Percentiles rank a stretch among this genome's conserved stretches.
phyloP scores from a whole-genome alignment of 2,329 filamentous ascomycete species.

The Fusarium chuoi region DNA sequence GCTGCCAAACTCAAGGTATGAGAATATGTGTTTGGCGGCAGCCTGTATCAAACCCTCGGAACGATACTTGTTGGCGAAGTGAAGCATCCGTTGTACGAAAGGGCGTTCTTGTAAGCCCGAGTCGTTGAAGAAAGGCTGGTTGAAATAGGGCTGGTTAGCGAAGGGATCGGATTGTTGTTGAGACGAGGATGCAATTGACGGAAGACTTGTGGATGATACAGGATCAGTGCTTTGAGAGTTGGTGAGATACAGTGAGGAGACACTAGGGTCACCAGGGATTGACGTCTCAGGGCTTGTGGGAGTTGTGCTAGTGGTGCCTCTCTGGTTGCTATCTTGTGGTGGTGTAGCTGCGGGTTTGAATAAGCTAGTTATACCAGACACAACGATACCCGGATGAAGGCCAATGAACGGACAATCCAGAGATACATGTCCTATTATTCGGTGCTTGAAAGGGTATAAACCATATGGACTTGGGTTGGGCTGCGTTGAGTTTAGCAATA shows the following conservation, averaged over 20 bases:
- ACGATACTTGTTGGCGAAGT: constrained; percentile 85
- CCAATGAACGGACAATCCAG: constrained; percentile 90
- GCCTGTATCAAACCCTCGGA: constrained; percentile 75
- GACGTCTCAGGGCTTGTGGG: constrained; percentile 10
- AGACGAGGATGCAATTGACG: constrained; percentile 33
- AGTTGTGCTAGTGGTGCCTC: background rate
- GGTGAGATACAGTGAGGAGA: constrained; percentile 35
- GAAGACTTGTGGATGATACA: constrained; percentile 30
- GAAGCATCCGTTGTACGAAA: constrained; percentile 73
- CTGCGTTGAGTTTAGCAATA: constrained; percentile 22
- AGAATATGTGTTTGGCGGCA: constrained; percentile 77
- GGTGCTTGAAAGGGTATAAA: constrained; percentile 69
- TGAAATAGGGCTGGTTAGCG: constrained; percentile 80
- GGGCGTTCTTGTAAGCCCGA: constrained; percentile 73
- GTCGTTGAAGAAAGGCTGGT: constrained; percentile 82
- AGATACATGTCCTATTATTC: constrained; percentile 81
- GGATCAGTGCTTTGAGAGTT: constrained; percentile 28
- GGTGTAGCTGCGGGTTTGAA: constrained; percentile 63
- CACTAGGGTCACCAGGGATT: constrained; percentile 12
- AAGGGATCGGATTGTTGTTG: constrained; percentile 60
- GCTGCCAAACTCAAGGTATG: constrained; percentile 84
- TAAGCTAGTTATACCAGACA: constrained; percentile 82
- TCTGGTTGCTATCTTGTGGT: constrained; percentile 19
- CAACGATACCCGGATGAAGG: constrained; percentile 87
- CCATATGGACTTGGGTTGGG: constrained; percentile 49